Evolutionary conservation across 2,329 filamentous ascomycete genomes (phyloP).

Genomic region (Cladosporium sp.): DNA sequence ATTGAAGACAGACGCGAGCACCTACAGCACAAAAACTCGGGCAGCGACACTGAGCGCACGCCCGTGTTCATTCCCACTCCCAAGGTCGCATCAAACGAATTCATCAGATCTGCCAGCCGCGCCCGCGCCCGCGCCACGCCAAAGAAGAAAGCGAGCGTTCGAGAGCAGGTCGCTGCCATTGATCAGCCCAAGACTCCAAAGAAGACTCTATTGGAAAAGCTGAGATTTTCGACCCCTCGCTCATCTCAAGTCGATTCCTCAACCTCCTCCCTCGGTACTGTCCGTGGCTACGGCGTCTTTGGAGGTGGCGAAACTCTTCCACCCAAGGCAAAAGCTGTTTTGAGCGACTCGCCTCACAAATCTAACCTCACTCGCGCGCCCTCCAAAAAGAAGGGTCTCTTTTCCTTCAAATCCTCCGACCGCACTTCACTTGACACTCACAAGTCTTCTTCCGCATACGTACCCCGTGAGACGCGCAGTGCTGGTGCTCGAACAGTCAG

Average conservation of each 20-base stretch:
- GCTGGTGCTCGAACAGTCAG: not conserved
- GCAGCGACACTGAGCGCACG: conserved; percentile 36
- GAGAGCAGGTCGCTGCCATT: conserved; percentile 20
- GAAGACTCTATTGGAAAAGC: conserved; percentile 42
- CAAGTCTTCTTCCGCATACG: not conserved
- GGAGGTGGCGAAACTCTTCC: conserved; percentile 15
- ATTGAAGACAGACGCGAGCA: conserved; percentile 44
- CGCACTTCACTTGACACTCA: not conserved
- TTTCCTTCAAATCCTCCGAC: conserved; percentile 21
- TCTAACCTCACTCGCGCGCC: conserved; percentile 27
- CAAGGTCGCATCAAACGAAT: conserved; percentile 26
- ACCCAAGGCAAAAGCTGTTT: conserved; percentile 40
- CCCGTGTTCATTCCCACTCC: conserved; percentile 32
- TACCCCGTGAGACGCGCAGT: conserved; percentile 4
- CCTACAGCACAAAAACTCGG: conserved; percentile 28
- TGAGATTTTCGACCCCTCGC: conserved; percentile 20
- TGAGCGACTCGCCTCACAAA: conserved; percentile 35
- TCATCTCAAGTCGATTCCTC: not conserved
- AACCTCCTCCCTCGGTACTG: not conserved
- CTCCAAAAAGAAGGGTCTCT: conserved; percentile 32
- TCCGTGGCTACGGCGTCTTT: not conserved
- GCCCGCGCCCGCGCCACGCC: conserved; percentile 5
- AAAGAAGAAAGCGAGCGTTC: conserved; percentile 18
- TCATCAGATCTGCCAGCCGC: conserved; percentile 18
- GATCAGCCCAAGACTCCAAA: conserved; percentile 40